phyloP scores from a whole-genome alignment of 345 rosid genomes.

The Sonneratia caseolaris region DNA sequence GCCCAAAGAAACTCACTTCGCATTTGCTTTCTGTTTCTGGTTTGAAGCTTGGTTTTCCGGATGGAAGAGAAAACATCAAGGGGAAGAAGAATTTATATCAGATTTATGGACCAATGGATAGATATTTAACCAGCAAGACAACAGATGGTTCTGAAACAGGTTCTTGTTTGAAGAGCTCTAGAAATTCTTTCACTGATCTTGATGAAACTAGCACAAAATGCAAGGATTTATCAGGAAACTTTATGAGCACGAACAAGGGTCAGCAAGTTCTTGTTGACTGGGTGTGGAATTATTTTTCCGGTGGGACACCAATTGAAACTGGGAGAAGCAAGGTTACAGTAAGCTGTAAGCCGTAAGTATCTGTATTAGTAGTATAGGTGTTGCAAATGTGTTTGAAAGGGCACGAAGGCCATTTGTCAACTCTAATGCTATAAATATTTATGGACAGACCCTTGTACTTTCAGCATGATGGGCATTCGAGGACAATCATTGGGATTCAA shows the following conservation, averaged over 20 bases:
- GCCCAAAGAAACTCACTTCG: constrained; percentile 38
- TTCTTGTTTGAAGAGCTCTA: constrained; percentile 4
- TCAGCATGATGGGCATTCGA: constrained; percentile 82
- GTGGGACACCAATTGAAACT: constrained; percentile 21
- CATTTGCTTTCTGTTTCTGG: constrained; percentile 64
- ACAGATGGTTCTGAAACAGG: constrained; percentile 10
- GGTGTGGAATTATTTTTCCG: constrained; percentile 78
- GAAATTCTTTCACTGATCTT: background rate
- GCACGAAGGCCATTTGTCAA: background rate
- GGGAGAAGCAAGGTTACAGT: constrained; percentile 26
- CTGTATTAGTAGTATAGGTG: background rate
- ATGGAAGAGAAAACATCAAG: background rate
- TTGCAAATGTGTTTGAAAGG: background rate
- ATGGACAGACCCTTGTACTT: constrained; percentile 63
- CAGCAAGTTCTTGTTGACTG: constrained; percentile 50
- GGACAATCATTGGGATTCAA: constrained; percentile 71
- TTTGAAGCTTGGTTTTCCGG: constrained; percentile 22
- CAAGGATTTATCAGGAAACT: constrained; percentile 8
- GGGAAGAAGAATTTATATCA: constrained; percentile 27
- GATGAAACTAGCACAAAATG: constrained; percentile 11
- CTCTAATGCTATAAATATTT: constrained; percentile 4
- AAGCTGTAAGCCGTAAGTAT: constrained; percentile 39
- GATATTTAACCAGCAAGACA: constrained; percentile 21
- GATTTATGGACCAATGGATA: constrained; percentile 66
- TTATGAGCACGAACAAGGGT: constrained; percentile 20